A percentile compares a stretch with the other conserved stretches of the same genome.
Evolutionary conservation across 805 yeast genomes (phyloP).

Genomic region (Myxozyma geophila): DNA sequence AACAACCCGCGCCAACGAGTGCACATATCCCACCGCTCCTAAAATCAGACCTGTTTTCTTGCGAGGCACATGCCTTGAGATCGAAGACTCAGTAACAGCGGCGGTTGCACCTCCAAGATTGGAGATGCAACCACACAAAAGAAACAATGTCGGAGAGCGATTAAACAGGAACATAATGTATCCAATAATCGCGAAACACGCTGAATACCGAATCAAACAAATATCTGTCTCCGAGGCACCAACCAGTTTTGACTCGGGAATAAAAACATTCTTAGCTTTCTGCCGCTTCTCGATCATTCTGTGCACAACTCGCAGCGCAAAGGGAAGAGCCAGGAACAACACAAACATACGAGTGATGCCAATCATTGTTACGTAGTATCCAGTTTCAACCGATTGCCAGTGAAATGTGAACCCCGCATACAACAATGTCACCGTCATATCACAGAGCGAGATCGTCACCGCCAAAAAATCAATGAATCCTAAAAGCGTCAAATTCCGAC

Average conservation of each 20-base stretch:
- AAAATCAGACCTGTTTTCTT: constrained; percentile 26
- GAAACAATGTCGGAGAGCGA: constrained; percentile 15
- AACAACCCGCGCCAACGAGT: constrained; percentile 25
- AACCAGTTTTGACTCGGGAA: constrained; percentile 7
- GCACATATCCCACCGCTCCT: constrained; percentile 30
- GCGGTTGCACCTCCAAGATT: constrained; percentile 27
- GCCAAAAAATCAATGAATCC: constrained; percentile 20
- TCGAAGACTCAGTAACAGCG: constrained; percentile 21
- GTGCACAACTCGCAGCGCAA: constrained; percentile 19
- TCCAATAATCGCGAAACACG: constrained; percentile 21
- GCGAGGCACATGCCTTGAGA: constrained; percentile 32
- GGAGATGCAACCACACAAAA: constrained; percentile 21
- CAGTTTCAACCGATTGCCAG: constrained; percentile 44
- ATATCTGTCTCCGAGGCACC: constrained; percentile 26
- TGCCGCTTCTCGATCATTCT: constrained; percentile 8
- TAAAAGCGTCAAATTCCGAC: constrained; percentile 21
- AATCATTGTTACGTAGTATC: constrained; percentile 41
- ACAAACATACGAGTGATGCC: constrained; percentile 40
- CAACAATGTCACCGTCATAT: constrained; percentile 21
- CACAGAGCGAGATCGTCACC: constrained; percentile 22
- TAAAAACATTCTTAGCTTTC: background rate
- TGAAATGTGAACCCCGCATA: constrained; percentile 41
- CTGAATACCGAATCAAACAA: constrained; percentile 16
- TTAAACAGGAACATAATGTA: constrained; percentile 17
- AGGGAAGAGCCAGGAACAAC: constrained; percentile 39